Evolutionary conservation across 495 filamentous ascomycete species (phyloP).

Genomic region (Penicillium tannophilum): DNA sequence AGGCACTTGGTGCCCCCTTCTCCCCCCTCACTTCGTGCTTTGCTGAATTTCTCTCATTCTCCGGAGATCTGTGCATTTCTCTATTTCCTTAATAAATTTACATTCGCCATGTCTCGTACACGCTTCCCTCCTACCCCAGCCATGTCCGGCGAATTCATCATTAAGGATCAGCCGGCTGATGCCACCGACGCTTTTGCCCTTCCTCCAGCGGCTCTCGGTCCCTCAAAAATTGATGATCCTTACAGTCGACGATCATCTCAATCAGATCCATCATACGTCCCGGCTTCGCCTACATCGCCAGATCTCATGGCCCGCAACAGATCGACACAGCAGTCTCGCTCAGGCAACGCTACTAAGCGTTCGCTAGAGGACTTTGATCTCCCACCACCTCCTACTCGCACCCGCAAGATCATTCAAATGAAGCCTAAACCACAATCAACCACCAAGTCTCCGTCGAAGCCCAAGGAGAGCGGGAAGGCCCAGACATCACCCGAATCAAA

Average conservation of each 20-base stretch:
- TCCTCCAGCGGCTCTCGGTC: constrained; percentile 76
- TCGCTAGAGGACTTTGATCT: constrained; percentile 66
- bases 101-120: constrained; percentile 64
- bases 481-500: constrained; percentile 22
- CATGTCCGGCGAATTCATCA: constrained; percentile 79
- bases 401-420: constrained; percentile 98
- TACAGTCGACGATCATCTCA: constrained; percentile 46
- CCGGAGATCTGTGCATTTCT: neutral
- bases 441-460: constrained; percentile 28
- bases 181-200: constrained; percentile 71
- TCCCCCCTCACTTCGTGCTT: constrained; percentile 1
- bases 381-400: constrained; percentile 88
- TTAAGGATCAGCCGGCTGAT: constrained; percentile 66
- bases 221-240: constrained; percentile 38
- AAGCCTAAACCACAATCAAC: constrained; percentile 54
- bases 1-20: neutral
- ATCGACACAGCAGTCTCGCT: constrained; percentile 58
- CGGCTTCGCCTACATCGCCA: constrained; percentile 60
- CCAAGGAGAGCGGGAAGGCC: constrained; percentile 35
- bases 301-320: constrained; percentile 32
- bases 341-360: constrained; percentile 53
- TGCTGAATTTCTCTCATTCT: neutral
- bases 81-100: neutral
- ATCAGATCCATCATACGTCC: constrained; percentile 52
- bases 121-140: constrained; percentile 79